These are phyloP conservation scores for Secale cereale DNA, from an alignment of 176 grass and related monocot genomes.

Conservation along the genomic window DNA sequence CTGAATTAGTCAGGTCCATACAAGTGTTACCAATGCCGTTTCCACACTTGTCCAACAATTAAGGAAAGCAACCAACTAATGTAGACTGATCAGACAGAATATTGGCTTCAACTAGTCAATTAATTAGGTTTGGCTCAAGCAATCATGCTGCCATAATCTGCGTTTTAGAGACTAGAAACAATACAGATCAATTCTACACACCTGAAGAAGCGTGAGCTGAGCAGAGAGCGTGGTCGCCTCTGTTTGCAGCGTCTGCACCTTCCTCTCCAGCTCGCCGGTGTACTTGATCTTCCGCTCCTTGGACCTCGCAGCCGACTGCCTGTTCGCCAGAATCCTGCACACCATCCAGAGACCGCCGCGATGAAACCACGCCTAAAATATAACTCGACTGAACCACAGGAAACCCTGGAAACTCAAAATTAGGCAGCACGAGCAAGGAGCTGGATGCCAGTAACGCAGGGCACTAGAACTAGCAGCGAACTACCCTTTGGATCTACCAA, in stretches of 20 bases:
- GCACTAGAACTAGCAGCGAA: background rate
- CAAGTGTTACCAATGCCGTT: background rate
- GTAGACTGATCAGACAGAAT: background rate
- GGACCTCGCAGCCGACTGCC: constrained; percentile 85
- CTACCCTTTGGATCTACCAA: background rate
- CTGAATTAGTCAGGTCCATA: background rate
- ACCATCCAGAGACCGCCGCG: background rate
- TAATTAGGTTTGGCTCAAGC: background rate
- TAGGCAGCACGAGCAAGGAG: background rate
- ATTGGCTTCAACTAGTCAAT: constrained; percentile 7
- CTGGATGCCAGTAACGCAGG: background rate
- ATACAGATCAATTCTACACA: constrained; percentile 14
- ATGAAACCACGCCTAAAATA: background rate
- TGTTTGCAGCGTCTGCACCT: constrained; percentile 96
- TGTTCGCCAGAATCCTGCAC: constrained; percentile 93
- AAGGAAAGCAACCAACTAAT: constrained; percentile 13
- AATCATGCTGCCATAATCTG: background rate
- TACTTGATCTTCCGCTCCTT: constrained; percentile 98
- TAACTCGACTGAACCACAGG: background rate
- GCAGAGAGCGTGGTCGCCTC: constrained; percentile 97
- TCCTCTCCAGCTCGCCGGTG: constrained; percentile 87
- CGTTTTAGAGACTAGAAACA: background rate
- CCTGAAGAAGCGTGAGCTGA: constrained; percentile 94
- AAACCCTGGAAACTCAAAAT: background rate
- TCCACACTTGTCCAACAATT: constrained; percentile 6